Conservation (phyloP, 2,329 filamentous ascomycete genomes). For the Fusarium xyrophilum region DNA sequence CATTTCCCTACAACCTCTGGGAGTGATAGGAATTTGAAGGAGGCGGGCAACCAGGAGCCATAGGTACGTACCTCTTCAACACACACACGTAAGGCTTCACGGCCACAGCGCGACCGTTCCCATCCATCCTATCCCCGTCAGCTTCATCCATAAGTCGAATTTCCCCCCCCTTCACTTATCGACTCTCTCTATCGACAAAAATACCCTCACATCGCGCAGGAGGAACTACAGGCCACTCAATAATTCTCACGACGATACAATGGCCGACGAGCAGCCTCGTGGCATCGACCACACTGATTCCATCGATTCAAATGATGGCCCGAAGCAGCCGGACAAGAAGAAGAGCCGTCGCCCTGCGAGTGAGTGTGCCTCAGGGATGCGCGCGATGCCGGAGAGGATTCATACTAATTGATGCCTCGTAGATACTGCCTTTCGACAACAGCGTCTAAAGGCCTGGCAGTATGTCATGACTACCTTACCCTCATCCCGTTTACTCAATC, state of each 20-base stretch:
- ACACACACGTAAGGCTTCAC: conserved; percentile 31
- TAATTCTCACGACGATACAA: conserved; percentile 43
- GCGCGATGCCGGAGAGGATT: not conserved
- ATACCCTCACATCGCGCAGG: conserved; percentile 20
- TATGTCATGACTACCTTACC: conserved; percentile 58
- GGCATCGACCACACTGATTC: conserved; percentile 59
- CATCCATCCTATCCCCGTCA: conserved; percentile 20
- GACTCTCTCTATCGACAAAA: conserved; percentile 15
- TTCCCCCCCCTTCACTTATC: conserved; percentile 9
- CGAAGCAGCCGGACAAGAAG: conserved; percentile 72
- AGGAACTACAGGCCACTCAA: not conserved
- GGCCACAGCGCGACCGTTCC: conserved; percentile 24
- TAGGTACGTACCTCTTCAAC: conserved; percentile 12
- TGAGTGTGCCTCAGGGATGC: conserved; percentile 51
- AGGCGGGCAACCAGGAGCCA: not conserved
- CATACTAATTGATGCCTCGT: conserved; percentile 34
- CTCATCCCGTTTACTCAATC: conserved; percentile 7
- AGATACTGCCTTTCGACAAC: conserved; percentile 97
- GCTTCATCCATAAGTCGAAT: conserved; percentile 27
- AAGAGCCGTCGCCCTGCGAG: conserved; percentile 93
- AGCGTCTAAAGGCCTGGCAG: conserved; percentile 99
- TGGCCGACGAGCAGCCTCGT: conserved; percentile 56
- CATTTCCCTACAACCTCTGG: not conserved
- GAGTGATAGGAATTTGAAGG: not conserved
- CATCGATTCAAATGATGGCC: conserved; percentile 61